Base-by-base conservation (phyloP, 148 eudicot genomes). In the Rhododendron kiyosumense region DNA sequence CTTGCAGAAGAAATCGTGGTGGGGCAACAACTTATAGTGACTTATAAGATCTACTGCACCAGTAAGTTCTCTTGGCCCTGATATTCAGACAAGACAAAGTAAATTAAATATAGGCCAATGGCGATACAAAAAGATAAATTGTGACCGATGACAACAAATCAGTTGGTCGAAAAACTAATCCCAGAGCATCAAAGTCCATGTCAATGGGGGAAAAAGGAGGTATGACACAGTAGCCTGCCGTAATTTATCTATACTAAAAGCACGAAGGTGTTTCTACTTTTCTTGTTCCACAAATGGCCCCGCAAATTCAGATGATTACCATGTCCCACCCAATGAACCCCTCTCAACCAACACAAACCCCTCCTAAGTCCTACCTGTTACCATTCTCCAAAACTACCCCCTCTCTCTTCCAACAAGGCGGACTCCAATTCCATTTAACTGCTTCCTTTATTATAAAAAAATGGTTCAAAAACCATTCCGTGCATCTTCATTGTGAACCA, bases 1-100 rank as follows among this genome's bases (percentile, higher is more conserved):
- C 92, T 95, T 97, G 93, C 99, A 95, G 92, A 97, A 97, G 89
- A 93, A 97, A 86, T 94, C 99, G 81, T 94, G 91, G 87, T 94
- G 98, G 78, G 98, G 96, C 85, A 93, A 87, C 90, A 97, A 90
- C 84, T 94, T 97, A 91, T 92, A 95, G 87, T 92, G 98, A 88
- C 88, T 93, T 81, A 97, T 93, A 84, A 97, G 95, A 94, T 97
- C 98, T 85, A 92, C 90, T 80, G 99, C 98, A 88, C 99, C 99
- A 1, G 98, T 95, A 82, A 94, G 95, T 89, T 97, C 99, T 85
- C 95, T 93, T 36, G 98, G 98, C 81, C 99, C 99, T 97, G 87
- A 81, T 54, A 86, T 81, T 84, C 45, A 86, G 8, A 88, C 30
- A 67, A 86, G 71, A 80, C n/a, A 48, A 67, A 83, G 51, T 45